Evolutionary conservation across 1,139 yeast genomes (phyloP), one percentile per base, ranked within the genome.

Genomic region (Suhomyces taliae): DNA sequence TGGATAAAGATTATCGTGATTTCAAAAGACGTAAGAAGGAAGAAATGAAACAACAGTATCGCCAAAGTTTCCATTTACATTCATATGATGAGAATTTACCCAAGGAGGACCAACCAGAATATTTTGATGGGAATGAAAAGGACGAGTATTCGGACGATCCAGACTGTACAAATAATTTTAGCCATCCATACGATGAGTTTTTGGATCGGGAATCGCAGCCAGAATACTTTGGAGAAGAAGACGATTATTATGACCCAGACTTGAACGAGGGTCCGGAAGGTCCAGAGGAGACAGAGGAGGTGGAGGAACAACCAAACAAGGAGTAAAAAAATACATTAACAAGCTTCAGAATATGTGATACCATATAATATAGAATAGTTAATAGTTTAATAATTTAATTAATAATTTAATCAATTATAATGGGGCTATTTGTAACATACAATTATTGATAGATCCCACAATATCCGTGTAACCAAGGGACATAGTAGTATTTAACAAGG

Each of bases 31-130:
- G 43, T 29, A 51, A 40, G 40, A 47, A 38, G 43, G n/a, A 36
- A 15, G 43, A 47, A 24, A 31, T 44, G 32, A 41, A 36, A 26
- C 31, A 40, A 27, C 7, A 36, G 6, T 44, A 37, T 27, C 8
- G 27, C 8, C 15, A 29, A 7, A 34, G 38, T 2, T 33, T 41
- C 9, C 35, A 42, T 32, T 47, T 37, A 26, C 37, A 36, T 4
- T 58, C 72, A 2, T 70, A 70, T 43, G 76, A 72, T 44, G 77
- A 72, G 46, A 67, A 66, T 47, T 53, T 70, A 15, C 60, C 69
- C 42, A 65, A 60, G 42, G 72, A 67, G 44, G 76, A 65, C 34
- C 76, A 72, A 48, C 74, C 75, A 0, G 68, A 67, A 24, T 71
- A 67, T 50, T 68, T 70, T 50, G 77, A 72, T 49, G 74, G 72